These are phyloP conservation scores for Candida awuae DNA, from an alignment of 805 yeast genomes.

Conservation along the genomic window DNA sequence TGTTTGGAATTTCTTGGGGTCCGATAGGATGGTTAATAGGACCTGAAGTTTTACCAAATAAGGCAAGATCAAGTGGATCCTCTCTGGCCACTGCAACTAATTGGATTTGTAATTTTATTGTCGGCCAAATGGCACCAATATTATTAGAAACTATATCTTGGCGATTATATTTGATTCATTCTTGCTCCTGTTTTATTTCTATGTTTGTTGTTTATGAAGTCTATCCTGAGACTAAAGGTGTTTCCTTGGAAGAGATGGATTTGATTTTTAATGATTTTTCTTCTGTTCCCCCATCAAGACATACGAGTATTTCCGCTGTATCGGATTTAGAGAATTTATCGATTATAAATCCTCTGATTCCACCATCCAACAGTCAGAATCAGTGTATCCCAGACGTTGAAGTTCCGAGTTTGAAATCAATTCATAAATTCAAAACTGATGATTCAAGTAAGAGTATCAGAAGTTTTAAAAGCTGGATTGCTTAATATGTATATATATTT, in stretches of 20 bases:
- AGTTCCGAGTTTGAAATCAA: conserved; percentile 31
- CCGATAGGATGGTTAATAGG: conserved; percentile 82
- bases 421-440: conserved; percentile 29
- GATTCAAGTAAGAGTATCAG: conserved; percentile 28
- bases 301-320: not conserved
- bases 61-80: conserved; percentile 84
- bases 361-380: not conserved
- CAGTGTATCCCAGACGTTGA: conserved; percentile 21
- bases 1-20: conserved; percentile 90
- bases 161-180: conserved; percentile 78
- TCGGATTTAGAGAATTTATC: not conserved
- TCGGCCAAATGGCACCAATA: conserved; percentile 87
- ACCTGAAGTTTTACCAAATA: conserved; percentile 78
- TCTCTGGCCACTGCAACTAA: conserved; percentile 86
- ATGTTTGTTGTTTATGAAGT: conserved; percentile 61
- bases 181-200: conserved; percentile 65
- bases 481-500: not conserved
- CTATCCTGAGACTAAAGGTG: conserved; percentile 89
- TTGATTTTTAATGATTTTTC: conserved; percentile 60
- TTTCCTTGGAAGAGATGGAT: conserved; percentile 87
- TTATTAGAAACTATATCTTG: conserved; percentile 69
- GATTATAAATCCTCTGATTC: conserved; percentile 1
- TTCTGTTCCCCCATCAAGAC: conserved; percentile 17
- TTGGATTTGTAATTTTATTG: conserved; percentile 88
- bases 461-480: conserved; percentile 29